Evolutionary conservation across 2,329 filamentous ascomycete species (phyloP), one percentile per base, ranked within the genome.

Genomic region (Hymenoscyphus albidus): DNA sequence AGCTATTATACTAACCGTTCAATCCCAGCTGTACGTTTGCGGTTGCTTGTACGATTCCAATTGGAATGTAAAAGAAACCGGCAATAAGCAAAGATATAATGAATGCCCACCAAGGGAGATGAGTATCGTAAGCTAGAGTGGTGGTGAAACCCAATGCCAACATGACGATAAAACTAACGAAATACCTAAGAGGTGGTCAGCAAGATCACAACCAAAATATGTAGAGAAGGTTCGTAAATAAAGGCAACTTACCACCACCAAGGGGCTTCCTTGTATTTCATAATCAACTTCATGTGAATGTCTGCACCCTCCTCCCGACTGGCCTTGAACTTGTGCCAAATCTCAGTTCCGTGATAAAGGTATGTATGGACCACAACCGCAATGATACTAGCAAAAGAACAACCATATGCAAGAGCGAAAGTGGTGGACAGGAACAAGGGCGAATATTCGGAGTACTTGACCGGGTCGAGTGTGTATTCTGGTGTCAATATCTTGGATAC

Each of bases 301-400:
- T 85, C 83, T 16, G 77, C 76, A 62, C 82, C 80, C 35, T 83
- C 73, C n/a, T 58, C 61, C 16, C 65, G 61, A 51, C 62, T 55
- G n/a, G 66, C 62, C 58, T 66, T 67, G 27, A 64, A 62, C 44
- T 65, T 65, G 7, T 58, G 78, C 85, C 85, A 88, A 59, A 92
- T 87, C 62, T 87, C 84, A 67, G 84, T 80, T 40, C 89, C 83
- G 65, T 92, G 85, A 75, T 90, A 86, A 3, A 92, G 78, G 67
- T 80, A 84, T 0, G 85, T 89, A 71, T 92, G 85, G 0, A 90
- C 82, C n/a, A 92, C 76, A 70, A 75, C 77, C 3, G 78, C 75
- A 0, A 85, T 81, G 35, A 90, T 82, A 27, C 87, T 85, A n/a
- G 88, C 88, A 72, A 90, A 90, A 0, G 85, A 85, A 12, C 90